Evolutionary conservation across 306 rosid species (phyloP).

Genomic region (Lagenaria siceraria): DNA sequence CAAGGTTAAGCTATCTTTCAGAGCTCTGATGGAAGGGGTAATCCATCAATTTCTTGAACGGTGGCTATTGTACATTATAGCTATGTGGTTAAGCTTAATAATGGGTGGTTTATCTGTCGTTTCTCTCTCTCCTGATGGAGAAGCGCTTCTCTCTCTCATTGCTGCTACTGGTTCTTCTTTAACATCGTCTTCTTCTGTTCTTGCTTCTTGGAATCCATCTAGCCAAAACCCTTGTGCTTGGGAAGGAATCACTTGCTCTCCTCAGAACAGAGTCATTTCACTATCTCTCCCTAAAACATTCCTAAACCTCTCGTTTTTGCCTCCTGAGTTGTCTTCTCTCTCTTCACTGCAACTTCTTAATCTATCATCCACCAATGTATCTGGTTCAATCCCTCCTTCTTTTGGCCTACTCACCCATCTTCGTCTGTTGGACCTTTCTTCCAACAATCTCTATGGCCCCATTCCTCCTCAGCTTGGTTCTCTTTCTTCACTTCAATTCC

Average conservation of each 20-base stretch:
- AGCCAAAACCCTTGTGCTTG: slow-evolving; percentile 82
- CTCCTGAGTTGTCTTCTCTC: slow-evolving; percentile 59
- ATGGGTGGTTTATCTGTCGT: slow-evolving; percentile 21
- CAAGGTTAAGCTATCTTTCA: slow-evolving; percentile 15
- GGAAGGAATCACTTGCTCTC: slow-evolving; percentile 78
- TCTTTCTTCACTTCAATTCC: slow-evolving; percentile 71
- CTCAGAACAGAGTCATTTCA: slow-evolving; percentile 76
- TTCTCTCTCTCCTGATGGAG: slow-evolving; percentile 73
- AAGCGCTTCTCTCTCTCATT: slow-evolving; percentile 72
- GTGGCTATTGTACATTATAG: not conserved
- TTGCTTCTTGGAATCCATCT: slow-evolving; percentile 79
- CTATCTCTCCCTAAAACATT: slow-evolving; percentile 64
- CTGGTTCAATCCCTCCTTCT: slow-evolving; percentile 69
- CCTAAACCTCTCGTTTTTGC: slow-evolving; percentile 62
- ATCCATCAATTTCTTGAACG: not conserved
- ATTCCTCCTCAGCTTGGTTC: slow-evolving; percentile 70
- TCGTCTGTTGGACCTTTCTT: slow-evolving; percentile 74
- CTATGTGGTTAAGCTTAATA: slow-evolving; percentile 16
- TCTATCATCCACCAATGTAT: slow-evolving; percentile 78
- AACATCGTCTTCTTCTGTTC: slow-evolving; percentile 41
- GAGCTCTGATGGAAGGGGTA: slow-evolving; percentile 27
- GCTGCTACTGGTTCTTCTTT: slow-evolving; percentile 26
- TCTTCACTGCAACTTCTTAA: slow-evolving; percentile 82
- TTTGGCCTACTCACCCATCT: slow-evolving; percentile 64
- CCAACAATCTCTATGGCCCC: slow-evolving; percentile 56